phyloP scores from a whole-genome alignment of 2,329 filamentous ascomycete genomes.

The Neoascochyta sp. region DNA sequence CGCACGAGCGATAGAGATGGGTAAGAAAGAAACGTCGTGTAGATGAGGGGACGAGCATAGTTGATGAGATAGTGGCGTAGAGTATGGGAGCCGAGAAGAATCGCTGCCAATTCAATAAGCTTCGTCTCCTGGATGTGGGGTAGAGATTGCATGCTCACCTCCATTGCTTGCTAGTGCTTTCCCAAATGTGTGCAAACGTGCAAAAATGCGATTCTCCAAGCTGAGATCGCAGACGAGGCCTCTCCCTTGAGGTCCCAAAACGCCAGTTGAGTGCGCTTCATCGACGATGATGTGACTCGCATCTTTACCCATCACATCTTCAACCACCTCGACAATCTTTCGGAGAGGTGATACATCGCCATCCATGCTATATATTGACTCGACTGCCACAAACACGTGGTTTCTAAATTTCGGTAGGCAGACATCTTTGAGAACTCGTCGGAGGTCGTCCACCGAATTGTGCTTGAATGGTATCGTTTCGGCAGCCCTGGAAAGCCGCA shows the following conservation, averaged over 20 bases:
- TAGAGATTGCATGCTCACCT: conserved; percentile 47
- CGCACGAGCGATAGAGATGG: conserved; percentile 42
- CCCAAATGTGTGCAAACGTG: conserved; percentile 62
- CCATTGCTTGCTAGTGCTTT: conserved; percentile 67
- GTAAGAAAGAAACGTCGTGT: conserved; percentile 43
- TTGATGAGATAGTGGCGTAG: conserved; percentile 37
- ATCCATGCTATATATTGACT: conserved; percentile 70
- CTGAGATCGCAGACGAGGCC: conserved; percentile 54
- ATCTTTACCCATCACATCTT: conserved; percentile 52
- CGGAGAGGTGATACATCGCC: conserved; percentile 66
- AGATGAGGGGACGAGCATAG: conserved; percentile 42
- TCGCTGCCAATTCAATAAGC: conserved; percentile 13
- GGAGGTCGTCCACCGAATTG: conserved; percentile 47
- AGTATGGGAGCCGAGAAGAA: conserved; percentile 29
- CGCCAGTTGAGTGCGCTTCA: conserved; percentile 64
- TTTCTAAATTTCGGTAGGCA: conserved; percentile 13
- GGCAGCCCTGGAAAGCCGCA: conserved; percentile 60
- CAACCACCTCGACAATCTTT: conserved; percentile 57
- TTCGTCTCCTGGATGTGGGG: neutral
- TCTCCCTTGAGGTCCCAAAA: conserved; percentile 54
- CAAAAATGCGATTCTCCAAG: conserved; percentile 55
- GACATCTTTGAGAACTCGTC: conserved; percentile 41
- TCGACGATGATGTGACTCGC: conserved; percentile 65
- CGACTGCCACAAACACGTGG: conserved; percentile 34
- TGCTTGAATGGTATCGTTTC: conserved; percentile 54